Evolutionary conservation across 306 rosid genomes (phyloP).

Genomic region (Canavalia gladiata): DNA sequence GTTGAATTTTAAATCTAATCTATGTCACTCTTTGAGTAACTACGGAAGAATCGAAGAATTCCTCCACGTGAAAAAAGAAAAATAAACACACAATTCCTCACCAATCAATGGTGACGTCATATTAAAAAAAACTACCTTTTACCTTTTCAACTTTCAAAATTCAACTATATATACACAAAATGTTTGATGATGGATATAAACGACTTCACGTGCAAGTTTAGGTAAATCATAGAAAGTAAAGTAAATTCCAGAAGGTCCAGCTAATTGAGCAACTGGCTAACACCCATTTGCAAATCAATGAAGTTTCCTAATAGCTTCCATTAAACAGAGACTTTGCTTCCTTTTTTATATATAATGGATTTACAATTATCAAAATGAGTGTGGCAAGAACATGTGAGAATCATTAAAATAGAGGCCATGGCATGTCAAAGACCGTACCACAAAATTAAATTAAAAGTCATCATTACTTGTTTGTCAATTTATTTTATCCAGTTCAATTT

Average conservation of each 20-base stretch:
- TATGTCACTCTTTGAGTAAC: no score
- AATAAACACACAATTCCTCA: no score
- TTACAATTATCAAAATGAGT: constrained; percentile 31
- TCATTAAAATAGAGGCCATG: constrained; percentile 35
- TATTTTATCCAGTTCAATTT: not conserved
- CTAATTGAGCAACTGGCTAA: constrained; percentile 46
- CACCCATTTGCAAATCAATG: constrained; percentile 43
- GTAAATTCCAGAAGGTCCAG: constrained; percentile 42
- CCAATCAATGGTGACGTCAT: no score
- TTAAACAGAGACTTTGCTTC: constrained; percentile 38
- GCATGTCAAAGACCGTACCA: constrained; percentile 59
- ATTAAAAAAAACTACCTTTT: not conserved
- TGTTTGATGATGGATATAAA: not conserved
- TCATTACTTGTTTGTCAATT: constrained; percentile 2
- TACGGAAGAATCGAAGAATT: no score
- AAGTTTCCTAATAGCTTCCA: constrained; percentile 68
- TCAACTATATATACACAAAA: not conserved
- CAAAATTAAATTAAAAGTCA: no score
- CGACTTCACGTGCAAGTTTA: constrained; percentile 4
- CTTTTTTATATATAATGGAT: constrained; percentile 47
- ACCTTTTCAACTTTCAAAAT: not conserved
- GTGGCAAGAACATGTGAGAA: constrained; percentile 61
- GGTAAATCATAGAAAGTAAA: constrained; percentile 38
- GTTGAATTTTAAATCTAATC: no score
- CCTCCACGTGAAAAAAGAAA: no score